A percentile compares a stretch with the other conserved stretches of the same genome.
These are phyloP conservation scores for Salix viminalis DNA, from an alignment of 345 rosid genomes.

Conservation along the genomic window DNA sequence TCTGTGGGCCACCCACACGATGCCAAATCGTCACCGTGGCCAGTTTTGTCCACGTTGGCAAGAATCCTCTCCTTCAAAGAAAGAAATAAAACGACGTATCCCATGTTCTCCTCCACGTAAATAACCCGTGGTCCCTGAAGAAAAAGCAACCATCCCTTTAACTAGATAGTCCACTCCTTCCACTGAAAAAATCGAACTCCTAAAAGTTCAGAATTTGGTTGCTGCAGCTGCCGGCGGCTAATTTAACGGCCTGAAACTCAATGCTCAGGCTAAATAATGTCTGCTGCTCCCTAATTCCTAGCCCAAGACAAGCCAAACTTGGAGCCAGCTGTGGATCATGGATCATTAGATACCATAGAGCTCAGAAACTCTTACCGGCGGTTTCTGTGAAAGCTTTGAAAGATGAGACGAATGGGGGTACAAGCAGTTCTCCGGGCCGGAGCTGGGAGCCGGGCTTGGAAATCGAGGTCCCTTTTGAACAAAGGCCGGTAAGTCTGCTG, in stretches of 20 bases:
- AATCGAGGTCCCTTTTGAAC: constrained; percentile 83
- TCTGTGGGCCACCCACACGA: background rate
- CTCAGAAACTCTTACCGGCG: constrained; percentile 29
- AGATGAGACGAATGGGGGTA: constrained; percentile 51
- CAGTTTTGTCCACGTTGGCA: background rate
- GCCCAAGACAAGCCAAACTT: constrained; percentile 39
- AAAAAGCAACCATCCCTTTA: background rate
- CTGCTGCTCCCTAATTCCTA: constrained; percentile 48
- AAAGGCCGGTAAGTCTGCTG: constrained; percentile 64
- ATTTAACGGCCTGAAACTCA: background rate
- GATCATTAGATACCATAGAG: constrained; percentile 25
- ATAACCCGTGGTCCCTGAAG: constrained; percentile 19
- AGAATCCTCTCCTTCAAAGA: background rate
- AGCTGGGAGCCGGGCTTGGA: constrained; percentile 90
- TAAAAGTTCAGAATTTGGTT: background rate
- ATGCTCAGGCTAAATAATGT: constrained; percentile 68
- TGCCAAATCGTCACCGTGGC: background rate
- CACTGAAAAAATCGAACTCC: background rate
- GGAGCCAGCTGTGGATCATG: constrained; percentile 43
- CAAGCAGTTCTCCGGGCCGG: constrained; percentile 52
- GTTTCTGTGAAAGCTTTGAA: constrained; percentile 52
- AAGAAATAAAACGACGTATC: background rate
- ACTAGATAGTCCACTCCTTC: constrained; percentile 3
- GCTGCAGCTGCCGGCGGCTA: background rate
- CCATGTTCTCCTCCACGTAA: constrained; percentile 21